These are phyloP conservation scores for Microbotryum silenes-acaulis DNA, from an alignment of 1,284 basidiomycete genomes.

Conservation along the genomic window DNA sequence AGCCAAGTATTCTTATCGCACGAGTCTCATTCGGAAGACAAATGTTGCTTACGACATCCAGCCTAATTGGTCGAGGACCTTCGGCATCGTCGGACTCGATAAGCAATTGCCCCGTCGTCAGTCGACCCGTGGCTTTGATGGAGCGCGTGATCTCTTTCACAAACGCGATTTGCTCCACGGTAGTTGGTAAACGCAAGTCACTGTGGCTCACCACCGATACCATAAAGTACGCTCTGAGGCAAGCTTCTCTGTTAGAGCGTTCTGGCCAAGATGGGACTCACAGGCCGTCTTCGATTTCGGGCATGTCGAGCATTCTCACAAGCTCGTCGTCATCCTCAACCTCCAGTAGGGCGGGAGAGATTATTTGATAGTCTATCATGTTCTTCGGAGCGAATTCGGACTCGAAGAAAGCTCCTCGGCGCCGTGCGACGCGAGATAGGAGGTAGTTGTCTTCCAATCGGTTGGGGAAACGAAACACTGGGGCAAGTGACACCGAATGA, in stretches of 20 bases:
- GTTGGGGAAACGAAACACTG: neutral
- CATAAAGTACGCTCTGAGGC: too few relatives aligned
- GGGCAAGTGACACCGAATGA: too few relatives aligned
- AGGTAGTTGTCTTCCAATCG: slow-evolving; percentile 3
- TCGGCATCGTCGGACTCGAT: neutral
- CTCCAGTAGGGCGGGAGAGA: neutral
- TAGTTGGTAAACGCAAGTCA: slow-evolving; percentile 3
- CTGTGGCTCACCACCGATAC: neutral
- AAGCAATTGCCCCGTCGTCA: too few relatives aligned
- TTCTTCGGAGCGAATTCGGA: neutral
- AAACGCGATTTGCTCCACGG: neutral
- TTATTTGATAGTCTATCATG: neutral
- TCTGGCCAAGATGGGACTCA: neutral
- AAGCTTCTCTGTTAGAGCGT: neutral
- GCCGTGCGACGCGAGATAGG: slow-evolving; percentile 1
- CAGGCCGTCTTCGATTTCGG: slow-evolving; percentile 7
- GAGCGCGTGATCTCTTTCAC: neutral
- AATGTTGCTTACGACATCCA: neutral
- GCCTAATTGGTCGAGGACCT: neutral
- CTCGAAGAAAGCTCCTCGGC: too few relatives aligned
- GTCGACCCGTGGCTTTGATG: too few relatives aligned
- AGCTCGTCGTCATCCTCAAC: slow-evolving; percentile 2
- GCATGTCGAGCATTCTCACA: neutral
- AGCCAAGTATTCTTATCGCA: too few relatives aligned
- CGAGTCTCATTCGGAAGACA: neutral